Conservation (phyloP, 106 monocot species). For the Phalaenopsis equestris region DNA sequence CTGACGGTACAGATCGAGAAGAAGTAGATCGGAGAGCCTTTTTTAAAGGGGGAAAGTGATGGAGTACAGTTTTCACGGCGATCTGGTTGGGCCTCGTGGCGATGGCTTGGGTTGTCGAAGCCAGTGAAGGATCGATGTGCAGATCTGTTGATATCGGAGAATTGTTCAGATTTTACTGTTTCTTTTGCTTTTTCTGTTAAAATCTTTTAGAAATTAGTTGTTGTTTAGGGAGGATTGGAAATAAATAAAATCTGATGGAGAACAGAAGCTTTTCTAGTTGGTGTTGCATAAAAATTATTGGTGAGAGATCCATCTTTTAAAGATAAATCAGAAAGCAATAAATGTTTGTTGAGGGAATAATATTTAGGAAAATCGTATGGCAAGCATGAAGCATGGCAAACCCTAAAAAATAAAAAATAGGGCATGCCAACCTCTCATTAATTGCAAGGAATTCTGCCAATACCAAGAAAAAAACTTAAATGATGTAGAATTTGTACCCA, state of each 20-base stretch:
- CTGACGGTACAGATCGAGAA: neutral
- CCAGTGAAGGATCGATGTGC: neutral
- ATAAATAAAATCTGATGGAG: neutral
- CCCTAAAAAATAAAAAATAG: no score
- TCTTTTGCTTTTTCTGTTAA: neutral
- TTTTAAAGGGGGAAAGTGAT: neutral
- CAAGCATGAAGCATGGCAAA: no score
- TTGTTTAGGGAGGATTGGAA: neutral
- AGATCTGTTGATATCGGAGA: neutral
- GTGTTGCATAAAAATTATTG: neutral
- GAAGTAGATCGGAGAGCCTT: neutral
- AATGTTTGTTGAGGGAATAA: no score
- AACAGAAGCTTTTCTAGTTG: neutral
- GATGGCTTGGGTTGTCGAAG: neutral
- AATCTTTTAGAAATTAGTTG: neutral
- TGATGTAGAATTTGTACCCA: no score
- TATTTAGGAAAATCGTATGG: no score
- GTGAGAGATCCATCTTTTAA: no score
- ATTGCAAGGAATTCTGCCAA: no score
- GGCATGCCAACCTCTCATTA: no score
- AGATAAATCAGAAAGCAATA: no score
- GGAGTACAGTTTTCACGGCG: neutral
- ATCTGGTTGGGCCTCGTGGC: neutral
- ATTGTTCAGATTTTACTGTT: neutral
- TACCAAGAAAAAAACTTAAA: no score